Evolutionary conservation across 345 rosid genomes (phyloP).

Genomic region (Brassica incana): DNA sequence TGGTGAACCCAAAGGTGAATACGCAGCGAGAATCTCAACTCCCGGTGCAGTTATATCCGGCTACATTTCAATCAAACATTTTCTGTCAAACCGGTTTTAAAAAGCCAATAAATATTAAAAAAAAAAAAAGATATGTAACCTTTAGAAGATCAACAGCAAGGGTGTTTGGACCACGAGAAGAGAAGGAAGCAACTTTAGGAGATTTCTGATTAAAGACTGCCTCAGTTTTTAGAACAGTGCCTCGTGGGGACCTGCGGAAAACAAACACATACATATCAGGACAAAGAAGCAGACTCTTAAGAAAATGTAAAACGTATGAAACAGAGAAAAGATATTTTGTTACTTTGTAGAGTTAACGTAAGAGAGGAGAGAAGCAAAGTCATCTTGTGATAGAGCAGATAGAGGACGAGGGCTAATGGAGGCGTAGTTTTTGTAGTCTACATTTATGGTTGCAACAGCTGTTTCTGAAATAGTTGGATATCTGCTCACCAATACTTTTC

Average conservation of each 20-base stretch:
- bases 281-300: background rate
- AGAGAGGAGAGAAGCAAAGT: conserved; percentile 15
- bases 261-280: background rate
- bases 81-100: background rate
- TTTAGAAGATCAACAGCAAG: conserved; percentile 32
- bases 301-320: background rate
- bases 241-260: conserved; percentile 29
- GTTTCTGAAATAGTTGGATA: background rate
- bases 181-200: conserved; percentile 36
- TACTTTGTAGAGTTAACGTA: conserved; percentile 44
- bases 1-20: conserved; percentile 24
- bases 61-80: conserved; percentile 33
- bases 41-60: conserved; percentile 56
- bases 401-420: conserved; percentile 10
- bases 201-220: conserved; percentile 17
- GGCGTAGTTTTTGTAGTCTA: background rate
- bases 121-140: background rate
- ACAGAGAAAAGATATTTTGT: conserved; percentile 1
- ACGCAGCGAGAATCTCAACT: conserved; percentile 47
- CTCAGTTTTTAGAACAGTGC: conserved; percentile 30
- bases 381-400: background rate
- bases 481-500: conserved; percentile 23
- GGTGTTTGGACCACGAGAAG: conserved; percentile 41
- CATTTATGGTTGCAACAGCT: conserved; percentile 29
- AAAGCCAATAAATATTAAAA: background rate